Percentiles rank a stretch among this genome's conserved stretches.
phyloP scores from a whole-genome alignment of 2,329 filamentous ascomycete genomes.

The Endothia cerciana region DNA sequence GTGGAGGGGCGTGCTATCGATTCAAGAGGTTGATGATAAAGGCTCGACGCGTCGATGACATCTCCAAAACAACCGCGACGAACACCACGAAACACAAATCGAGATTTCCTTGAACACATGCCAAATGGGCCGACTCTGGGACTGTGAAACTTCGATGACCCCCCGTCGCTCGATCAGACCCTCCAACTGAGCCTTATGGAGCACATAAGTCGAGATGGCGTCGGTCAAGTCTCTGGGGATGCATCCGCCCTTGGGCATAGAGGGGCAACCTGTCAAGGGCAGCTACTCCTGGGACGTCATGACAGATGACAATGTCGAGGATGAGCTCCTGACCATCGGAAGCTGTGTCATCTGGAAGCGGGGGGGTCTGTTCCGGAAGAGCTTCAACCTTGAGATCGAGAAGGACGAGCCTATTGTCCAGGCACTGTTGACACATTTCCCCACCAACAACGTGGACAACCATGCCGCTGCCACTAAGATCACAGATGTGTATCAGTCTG shows the following conservation, averaged over 20 bases:
- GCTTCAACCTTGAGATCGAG: constrained; percentile 84
- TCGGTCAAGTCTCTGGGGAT: constrained; percentile 88
- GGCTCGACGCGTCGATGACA: constrained; percentile 16
- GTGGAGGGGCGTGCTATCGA: constrained; percentile 17
- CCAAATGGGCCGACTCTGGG: background rate
- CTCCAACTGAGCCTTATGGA: constrained; percentile 32
- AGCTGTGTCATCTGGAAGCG: constrained; percentile 87
- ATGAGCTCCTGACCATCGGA: constrained; percentile 79
- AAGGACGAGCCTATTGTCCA: constrained; percentile 79
- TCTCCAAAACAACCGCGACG: background rate
- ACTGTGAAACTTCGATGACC: background rate
- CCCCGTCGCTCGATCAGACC: background rate
- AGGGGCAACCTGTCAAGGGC: constrained; percentile 20
- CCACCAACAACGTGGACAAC: constrained; percentile 48
- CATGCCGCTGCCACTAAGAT: constrained; percentile 34
- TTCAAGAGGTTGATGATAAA: background rate
- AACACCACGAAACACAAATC: background rate
- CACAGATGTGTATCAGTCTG: constrained; percentile 21
- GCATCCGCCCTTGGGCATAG: constrained; percentile 66
- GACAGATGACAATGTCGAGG: constrained; percentile 56
- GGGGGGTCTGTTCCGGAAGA: constrained; percentile 80
- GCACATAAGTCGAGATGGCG: constrained; percentile 67
- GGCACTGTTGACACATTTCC: constrained; percentile 83
- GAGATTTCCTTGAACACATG: background rate
- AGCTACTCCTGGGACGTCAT: constrained; percentile 75